Evolutionary conservation across 2,329 filamentous ascomycete genomes (phyloP).

Genomic region (Waltergamsia citrina): DNA sequence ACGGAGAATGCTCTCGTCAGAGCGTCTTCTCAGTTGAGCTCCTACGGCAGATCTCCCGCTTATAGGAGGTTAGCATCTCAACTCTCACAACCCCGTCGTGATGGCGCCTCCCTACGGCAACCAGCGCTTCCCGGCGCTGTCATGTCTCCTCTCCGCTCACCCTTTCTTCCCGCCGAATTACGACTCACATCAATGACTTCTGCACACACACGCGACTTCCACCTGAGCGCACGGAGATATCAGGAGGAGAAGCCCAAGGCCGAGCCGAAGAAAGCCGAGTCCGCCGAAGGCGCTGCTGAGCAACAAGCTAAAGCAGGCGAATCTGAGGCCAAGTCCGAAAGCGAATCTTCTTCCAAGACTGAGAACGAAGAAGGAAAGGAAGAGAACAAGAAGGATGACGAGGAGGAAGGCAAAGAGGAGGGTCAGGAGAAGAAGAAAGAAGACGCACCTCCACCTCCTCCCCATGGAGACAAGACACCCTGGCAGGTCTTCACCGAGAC

Average conservation of each 20-base stretch:
- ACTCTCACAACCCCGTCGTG: conserved; percentile 17
- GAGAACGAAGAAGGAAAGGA: conserved; percentile 31
- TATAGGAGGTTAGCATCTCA: conserved; percentile 35
- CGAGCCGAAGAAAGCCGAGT: conserved; percentile 8
- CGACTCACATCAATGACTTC: conserved; percentile 20
- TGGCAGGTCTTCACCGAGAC: conserved; percentile 99
- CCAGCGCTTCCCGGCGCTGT: conserved; percentile 15
- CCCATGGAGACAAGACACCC: conserved; percentile 94
- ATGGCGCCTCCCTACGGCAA: conserved; percentile 16
- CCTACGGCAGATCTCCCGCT: conserved; percentile 34
- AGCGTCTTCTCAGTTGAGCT: conserved; percentile 24
- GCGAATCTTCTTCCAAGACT: conserved; percentile 33
- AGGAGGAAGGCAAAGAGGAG: conserved; percentile 31
- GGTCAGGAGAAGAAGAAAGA: conserved; percentile 52
- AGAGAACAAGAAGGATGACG: conserved; percentile 35
- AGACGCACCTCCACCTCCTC: conserved; percentile 76
- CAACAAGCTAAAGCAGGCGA: conserved; percentile 25
- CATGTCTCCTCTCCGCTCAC: conserved; percentile 32
- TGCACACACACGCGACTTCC: conserved; percentile 20
- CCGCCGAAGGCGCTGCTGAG: conserved; percentile 24
- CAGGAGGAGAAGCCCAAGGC: conserved; percentile 24
- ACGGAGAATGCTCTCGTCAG: conserved; percentile 30
- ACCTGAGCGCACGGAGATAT: conserved; percentile 16
- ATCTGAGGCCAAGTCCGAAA: conserved; percentile 23
- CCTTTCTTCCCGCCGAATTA: conserved; percentile 27